phyloP scores from a whole-genome alignment of 2,329 filamentous ascomycete genomes.

The Pestalotiopsis sp. region DNA sequence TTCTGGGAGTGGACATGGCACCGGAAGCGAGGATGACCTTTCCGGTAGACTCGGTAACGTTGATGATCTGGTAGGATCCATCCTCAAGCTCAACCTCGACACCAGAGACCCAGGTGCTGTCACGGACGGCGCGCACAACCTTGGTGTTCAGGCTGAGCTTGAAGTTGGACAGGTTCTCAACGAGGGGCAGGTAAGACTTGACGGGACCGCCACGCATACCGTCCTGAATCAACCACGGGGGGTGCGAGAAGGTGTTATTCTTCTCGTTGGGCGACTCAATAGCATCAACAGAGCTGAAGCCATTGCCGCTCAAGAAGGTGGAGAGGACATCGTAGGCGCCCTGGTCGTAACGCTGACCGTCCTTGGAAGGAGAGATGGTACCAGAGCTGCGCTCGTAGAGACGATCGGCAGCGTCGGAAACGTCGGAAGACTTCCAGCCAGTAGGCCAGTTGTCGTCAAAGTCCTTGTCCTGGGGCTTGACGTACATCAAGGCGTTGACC shows the following conservation, averaged over 20 bases:
- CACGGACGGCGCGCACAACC: conserved; percentile 23
- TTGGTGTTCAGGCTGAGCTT: conserved; percentile 22
- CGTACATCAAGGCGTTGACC: conserved; percentile 36
- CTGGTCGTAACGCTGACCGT: conserved; percentile 25
- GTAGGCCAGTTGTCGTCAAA: conserved; percentile 32
- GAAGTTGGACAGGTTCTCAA: conserved; percentile 19
- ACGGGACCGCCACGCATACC: conserved; percentile 20
- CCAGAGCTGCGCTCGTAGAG: conserved; percentile 30
- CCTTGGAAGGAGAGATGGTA: conserved; percentile 26
- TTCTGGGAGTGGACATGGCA: conserved; percentile 57
- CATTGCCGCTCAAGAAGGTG: conserved; percentile 19
- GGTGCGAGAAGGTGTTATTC: conserved; percentile 38
- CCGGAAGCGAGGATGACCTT: conserved; percentile 59
- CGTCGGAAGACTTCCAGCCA: conserved; percentile 31
- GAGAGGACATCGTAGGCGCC: conserved; percentile 19
- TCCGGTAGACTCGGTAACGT: conserved; percentile 51
- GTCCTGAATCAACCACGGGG: conserved; percentile 51
- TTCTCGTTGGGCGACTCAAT: conserved; percentile 21
- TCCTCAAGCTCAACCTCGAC: conserved; percentile 52
- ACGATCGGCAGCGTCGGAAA: conserved; percentile 26
- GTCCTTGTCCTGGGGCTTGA: conserved; percentile 33
- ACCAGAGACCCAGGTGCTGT: conserved; percentile 52
- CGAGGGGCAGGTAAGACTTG: conserved; percentile 20
- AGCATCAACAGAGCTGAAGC: conserved; percentile 16
- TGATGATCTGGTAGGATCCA: conserved; percentile 52